Evolutionary conservation across 169 alveolate genomes (phyloP), one percentile per base, ranked within the genome.

Genomic region (Hepatocystis sp.): DNA sequence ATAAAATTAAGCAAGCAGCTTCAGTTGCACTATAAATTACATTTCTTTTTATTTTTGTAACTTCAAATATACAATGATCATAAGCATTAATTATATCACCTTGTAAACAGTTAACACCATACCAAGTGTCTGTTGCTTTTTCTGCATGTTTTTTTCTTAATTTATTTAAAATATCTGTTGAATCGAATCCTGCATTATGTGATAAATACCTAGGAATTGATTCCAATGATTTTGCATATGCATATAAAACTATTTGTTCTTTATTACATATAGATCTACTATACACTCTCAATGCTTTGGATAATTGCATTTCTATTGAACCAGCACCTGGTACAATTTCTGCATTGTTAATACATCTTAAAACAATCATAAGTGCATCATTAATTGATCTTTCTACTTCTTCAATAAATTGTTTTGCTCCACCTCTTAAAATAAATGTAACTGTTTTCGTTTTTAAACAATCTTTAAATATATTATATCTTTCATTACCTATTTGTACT

Each of bases 301-400:
- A 90, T 13, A 92, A 40, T 46, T 89, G 92, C 95, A 92, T 92
- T 89, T 97, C 99, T 10, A 97, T 95, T 7, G 99, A 99, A 0
- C 99, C 99, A 8, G 99, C 99, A 23, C 99, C 99, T 2, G 98
- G 98, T 49, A 98, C 99, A 17, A 97, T 95, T 40, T 92, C 91
- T 25, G 95, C 84, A 30, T 98, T 93, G 81, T 96, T 95, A 11
- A 96, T 91, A 42, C 99, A 97, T 91, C 99, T 91, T 60, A 98
- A 90, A 11, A 97, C 99, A 13, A 97, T 93, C 99, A 96, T 96
- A 27, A 98, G 94, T 36, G 99, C 99, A 90, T 98, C 99, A 86
- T 98, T 93, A 11, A 98, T 93, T 4, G 99, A 96, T 84, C 99
- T 92, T 85, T 97, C 99, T 30, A 99, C 98, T 91, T 98, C 99